Percentiles rank a stretch among this genome's conserved stretches.
Evolutionary conservation across 371 early-diverging fungal genomes (phyloP).

Genomic region (Zopfochytrium polystomum): DNA sequence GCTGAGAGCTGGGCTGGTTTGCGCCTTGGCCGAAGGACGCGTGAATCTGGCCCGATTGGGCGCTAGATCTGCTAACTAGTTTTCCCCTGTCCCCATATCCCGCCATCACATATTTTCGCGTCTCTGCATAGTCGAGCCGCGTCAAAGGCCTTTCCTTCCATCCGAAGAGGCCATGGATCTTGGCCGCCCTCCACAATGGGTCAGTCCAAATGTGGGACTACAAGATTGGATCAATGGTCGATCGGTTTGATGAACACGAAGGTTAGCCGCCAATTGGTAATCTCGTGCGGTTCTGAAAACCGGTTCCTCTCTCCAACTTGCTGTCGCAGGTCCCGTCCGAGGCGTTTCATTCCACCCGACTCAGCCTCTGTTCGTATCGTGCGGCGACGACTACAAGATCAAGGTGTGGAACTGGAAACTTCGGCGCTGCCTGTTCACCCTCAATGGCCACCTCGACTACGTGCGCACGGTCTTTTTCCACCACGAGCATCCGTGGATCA

Average conservation of each 20-base stretch:
- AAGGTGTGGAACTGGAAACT: slow-evolving; percentile 99
- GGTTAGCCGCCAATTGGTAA: slow-evolving; percentile 57
- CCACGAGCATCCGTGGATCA: slow-evolving; percentile 97
- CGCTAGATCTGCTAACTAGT: not conserved
- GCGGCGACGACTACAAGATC: slow-evolving; percentile 99
- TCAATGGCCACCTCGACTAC: slow-evolving; percentile 98
- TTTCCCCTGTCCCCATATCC: not conserved
- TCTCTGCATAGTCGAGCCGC: slow-evolving; percentile 68
- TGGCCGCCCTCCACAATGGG: slow-evolving; percentile 97
- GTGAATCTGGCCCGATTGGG: not conserved
- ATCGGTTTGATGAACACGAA: slow-evolving; percentile 97
- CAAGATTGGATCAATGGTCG: slow-evolving; percentile 94
- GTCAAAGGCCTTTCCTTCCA: slow-evolving; percentile 98
- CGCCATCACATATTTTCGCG: not conserved
- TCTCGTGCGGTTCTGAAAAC: no score
- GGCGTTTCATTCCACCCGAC: slow-evolving; percentile 97
- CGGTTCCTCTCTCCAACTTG: no score
- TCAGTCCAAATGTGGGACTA: slow-evolving; percentile 98
- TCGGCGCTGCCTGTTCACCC: slow-evolving; percentile 88
- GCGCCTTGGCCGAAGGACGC: not conserved
- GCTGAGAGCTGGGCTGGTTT: not conserved
- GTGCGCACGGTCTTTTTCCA: slow-evolving; percentile 98
- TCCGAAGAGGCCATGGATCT: slow-evolving; percentile 96
- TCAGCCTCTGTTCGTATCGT: slow-evolving; percentile 97
- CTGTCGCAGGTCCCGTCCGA: slow-evolving; percentile 93